A percentile compares a stretch with the other conserved stretches of the same genome.
These are phyloP conservation scores for Pyrenopolyporus hunteri DNA, from an alignment of 495 filamentous ascomycete species.

Conservation along the genomic window DNA sequence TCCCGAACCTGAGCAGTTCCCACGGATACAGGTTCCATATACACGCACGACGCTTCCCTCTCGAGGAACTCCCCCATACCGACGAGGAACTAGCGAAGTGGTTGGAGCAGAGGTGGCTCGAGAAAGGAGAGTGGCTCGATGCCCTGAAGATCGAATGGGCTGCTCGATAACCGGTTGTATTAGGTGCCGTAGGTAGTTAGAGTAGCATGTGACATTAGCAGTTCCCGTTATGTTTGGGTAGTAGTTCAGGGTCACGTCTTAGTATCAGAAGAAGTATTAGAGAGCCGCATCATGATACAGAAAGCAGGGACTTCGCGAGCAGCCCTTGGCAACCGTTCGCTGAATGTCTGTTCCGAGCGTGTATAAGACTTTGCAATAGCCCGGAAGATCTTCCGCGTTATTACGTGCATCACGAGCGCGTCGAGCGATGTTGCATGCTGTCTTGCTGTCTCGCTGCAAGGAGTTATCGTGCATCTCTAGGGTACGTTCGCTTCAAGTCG, in stretches of 20 bases:
- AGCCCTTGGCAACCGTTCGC: conserved; percentile 25
- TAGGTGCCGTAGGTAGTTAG: neutral
- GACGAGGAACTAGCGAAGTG: conserved; percentile 55
- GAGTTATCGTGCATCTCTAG: conserved; percentile 31
- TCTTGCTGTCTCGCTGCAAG: conserved; percentile 32
- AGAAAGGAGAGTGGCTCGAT: conserved; percentile 61
- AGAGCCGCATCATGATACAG: conserved; percentile 29
- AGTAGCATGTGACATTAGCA: neutral
- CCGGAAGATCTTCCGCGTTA: conserved; percentile 28
- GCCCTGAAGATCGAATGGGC: conserved; percentile 41
- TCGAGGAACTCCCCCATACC: conserved; percentile 54
- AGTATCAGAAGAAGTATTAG: conserved; percentile 15
- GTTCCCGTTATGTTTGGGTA: neutral
- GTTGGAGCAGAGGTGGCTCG: conserved; percentile 60
- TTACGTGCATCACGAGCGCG: conserved; percentile 25
- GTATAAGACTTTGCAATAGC: conserved; percentile 14
- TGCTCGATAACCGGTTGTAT: conserved; percentile 3
- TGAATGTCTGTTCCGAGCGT: conserved; percentile 19
- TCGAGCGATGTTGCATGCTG: conserved; percentile 19
- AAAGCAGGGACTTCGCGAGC: neutral
- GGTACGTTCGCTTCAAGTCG: conserved; percentile 19
- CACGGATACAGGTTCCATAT: conserved; percentile 57
- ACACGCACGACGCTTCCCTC: conserved; percentile 53
- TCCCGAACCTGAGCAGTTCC: conserved; percentile 44
- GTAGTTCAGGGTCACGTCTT: conserved; percentile 20